Evolutionary conservation across 1,284 basidiomycete genomes (phyloP), one percentile per base, ranked within the genome.

Genomic region (Bondarzewia mesenterica): DNA sequence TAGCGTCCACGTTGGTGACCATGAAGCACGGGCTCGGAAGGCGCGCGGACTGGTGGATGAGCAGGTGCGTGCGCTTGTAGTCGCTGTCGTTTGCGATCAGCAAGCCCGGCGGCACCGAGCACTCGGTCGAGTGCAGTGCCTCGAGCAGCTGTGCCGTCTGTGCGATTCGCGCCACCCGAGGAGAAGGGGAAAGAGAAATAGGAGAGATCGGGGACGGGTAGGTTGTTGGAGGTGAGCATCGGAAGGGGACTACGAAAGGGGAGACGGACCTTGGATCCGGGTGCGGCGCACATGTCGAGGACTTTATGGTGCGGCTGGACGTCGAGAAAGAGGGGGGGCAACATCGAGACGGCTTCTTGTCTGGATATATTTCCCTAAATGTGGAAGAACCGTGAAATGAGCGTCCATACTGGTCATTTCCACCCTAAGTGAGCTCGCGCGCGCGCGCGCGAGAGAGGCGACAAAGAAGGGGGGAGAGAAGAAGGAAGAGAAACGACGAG

Each of bases 251-350:
- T 7, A 21, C 32, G 27, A 39, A 48, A 15, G 37, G 16, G 4
- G 40, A 48, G 20, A n/a, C 62, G 47, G 49, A 83, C 88, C 71
- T 99, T 99, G 26, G 93, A 96, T 14, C 96, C 96, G 1, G 96
- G 96, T 1, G 96, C 95, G n/a, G 96, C 96, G 63, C 95, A 99
- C 89, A 97, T 93, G 68, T 99, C 95, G 58, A 99, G 82, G 35
- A 93, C 90, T 85, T 92, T 52, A 22, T 97, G 93, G 63, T 94
- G 85, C 0, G 93, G 89, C 60, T 92, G 75, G n/a, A 99, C 92
- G 53, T 95, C 89, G 44, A 99, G 78, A 58, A 99, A 85, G 2
- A 99, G 76, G 1, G 96, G 95, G 4, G 96, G 96, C 20, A 99
- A 74, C 96, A 99, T 99, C 60, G 93, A 96, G 47, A 99, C 96